phyloP scores from a whole-genome alignment of 768 basidiomycete species.

The Tricholomella constricta region DNA sequence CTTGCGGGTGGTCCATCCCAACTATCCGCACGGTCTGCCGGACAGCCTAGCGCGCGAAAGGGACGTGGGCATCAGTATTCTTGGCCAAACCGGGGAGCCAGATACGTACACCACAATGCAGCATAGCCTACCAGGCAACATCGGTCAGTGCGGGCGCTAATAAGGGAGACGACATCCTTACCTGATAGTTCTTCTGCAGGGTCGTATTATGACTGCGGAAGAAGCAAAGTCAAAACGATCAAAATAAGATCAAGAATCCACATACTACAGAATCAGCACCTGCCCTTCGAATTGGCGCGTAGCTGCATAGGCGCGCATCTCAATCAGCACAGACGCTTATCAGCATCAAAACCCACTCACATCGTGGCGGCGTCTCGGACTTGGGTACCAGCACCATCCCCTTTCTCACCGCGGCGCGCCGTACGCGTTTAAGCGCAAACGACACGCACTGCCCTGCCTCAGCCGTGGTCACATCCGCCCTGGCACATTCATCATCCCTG shows the following conservation, averaged over 20 bases:
- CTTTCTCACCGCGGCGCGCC: conserved; percentile 80
- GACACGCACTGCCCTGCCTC: conserved; percentile 98
- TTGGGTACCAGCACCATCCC: conserved; percentile 92
- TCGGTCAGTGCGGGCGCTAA: neutral
- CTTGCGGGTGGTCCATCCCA: conserved; percentile 89
- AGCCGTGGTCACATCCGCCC: conserved; percentile 78
- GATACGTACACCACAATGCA: conserved; percentile 82
- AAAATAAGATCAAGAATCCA: conserved; percentile 9
- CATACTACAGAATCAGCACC: conserved; percentile 89
- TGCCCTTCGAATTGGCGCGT: conserved; percentile 89
- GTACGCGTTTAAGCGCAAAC: conserved; percentile 87
- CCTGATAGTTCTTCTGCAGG: conserved; percentile 90
- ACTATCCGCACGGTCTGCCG: conserved; percentile 91
- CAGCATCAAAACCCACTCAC: conserved; percentile 36
- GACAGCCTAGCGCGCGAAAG: conserved; percentile 67
- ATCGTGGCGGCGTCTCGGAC: conserved; percentile 75
- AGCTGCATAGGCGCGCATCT: conserved; percentile 43
- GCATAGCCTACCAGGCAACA: conserved; percentile 63
- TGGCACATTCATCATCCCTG: conserved; percentile 27
- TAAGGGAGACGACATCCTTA: conserved; percentile 28
- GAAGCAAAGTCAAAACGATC: neutral
- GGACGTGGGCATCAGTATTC: conserved; percentile 5
- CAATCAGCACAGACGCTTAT: neutral
- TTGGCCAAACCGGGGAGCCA: neutral
- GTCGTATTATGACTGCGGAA: conserved; percentile 81